Base-by-base conservation (phyloP, 306 rosid genomes). In the Pyrus bretschneideri region DNA sequence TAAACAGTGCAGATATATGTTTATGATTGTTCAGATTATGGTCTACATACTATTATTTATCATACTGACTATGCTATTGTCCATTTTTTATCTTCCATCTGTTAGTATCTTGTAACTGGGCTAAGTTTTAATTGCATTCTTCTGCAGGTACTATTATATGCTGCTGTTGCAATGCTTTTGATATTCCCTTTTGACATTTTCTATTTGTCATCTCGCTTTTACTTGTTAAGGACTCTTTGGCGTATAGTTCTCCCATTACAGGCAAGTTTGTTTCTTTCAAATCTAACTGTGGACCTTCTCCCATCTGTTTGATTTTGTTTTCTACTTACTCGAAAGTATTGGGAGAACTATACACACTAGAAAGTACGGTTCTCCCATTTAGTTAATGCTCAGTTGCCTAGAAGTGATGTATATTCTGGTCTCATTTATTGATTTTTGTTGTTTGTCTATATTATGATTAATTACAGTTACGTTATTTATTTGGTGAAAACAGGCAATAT, bases 111-210 rank as follows among this genome's bases (percentile, higher is more conserved):
- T 62, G 55, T 23, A 75, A 71, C 76, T 77, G 49, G 81, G 58
- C 44, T 87, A 72, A 90, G 67, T 79, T 74, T 84, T 69, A 77
- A 75, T 57, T 71, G 51, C 78, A 69, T 81, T 78, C 54, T 76
- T 73, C 74, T 91, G 87, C 97, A 96, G 98, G 99, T 96, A 72
- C 93, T 96, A 81, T 86, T 96, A 81, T 96, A 96, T 82, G 85
- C 91, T 79, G 96, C 89, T 68, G 85, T 88, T 75, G 91, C 84
- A 30, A 76, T 96, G 91, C 49, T 91, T 83, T 84, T 93, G 90
- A 84, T 93, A 83, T 96, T 93, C 82, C 98, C 99, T 46, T 96
- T 92, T 78, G 99, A 96, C 72, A 89, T 96, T 79, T 96, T 96
- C 79, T 96, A 91, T 79, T 86, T 93, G 80, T 91, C 99, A 76